Evolutionary conservation across 2,329 filamentous ascomycete species (phyloP).

Genomic region (Fusarium mexicanum): DNA sequence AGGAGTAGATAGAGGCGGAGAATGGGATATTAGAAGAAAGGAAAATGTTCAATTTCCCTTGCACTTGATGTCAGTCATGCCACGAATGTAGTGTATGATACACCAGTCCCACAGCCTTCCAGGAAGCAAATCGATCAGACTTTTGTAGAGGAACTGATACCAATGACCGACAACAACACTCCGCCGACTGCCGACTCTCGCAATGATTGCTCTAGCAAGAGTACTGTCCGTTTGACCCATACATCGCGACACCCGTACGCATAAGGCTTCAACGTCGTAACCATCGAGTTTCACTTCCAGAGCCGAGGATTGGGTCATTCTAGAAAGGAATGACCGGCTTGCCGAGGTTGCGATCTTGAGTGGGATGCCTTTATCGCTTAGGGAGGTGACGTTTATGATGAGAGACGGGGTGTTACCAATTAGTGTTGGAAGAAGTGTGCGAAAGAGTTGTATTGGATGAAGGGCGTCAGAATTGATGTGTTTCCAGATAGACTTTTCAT

Average conservation of each 20-base stretch:
- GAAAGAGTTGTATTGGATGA: not conserved
- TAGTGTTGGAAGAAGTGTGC: not conserved
- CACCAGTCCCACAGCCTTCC: not conserved
- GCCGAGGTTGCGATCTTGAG: not conserved
- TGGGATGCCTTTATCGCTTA: not conserved
- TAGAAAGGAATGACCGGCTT: not conserved
- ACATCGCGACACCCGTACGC: not conserved
- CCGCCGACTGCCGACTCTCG: not conserved
- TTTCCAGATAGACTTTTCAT: not conserved
- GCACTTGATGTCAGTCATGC: not conserved
- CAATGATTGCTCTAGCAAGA: not conserved
- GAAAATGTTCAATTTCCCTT: not conserved
- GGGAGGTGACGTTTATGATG: not conserved
- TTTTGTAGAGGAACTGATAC: not conserved
- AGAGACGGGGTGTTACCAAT: not conserved
- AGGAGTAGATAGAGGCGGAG: no score
- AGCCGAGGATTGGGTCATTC: not conserved
- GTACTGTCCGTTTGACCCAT: not conserved
- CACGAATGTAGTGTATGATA: not conserved
- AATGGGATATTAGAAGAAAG: no score
- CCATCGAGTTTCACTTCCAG: not conserved
- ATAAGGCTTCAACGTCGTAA: not conserved
- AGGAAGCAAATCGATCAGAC: not conserved
- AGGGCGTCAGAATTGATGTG: not conserved
- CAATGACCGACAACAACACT: not conserved